phyloP scores from a whole-genome alignment of 768 basidiomycete species.

The Pluteus cervinus region DNA sequence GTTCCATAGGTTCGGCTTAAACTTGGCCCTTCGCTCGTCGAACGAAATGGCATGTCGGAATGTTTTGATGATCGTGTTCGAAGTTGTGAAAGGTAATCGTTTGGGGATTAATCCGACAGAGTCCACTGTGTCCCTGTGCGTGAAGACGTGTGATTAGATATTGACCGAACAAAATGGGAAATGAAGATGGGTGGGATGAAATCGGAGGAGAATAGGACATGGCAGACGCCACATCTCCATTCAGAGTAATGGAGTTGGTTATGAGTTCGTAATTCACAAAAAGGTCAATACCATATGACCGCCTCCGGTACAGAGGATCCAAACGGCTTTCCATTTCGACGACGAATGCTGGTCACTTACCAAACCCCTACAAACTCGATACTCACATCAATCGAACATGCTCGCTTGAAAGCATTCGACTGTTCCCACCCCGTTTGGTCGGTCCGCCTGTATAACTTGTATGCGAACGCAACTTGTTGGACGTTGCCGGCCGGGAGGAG shows the following conservation, averaged over 20 bases:
- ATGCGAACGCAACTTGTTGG: background rate
- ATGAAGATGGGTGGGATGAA: too few species aligned
- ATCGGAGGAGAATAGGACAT: background rate
- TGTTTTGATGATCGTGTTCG: slow-evolving; percentile 35
- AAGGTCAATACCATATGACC: too few species aligned
- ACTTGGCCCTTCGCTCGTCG: slow-evolving; percentile 40
- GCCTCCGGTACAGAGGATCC: background rate
- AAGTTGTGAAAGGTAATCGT: slow-evolving; percentile 37
- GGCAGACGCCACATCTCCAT: too few species aligned
- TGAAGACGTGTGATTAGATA: too few species aligned
- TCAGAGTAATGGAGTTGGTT: too few species aligned
- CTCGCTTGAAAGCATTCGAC: slow-evolving; percentile 48
- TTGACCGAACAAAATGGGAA: too few species aligned
- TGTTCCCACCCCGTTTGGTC: slow-evolving; percentile 43
- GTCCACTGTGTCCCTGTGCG: slow-evolving; percentile 45
- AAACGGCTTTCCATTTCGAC: background rate
- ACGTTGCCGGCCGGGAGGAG: background rate
- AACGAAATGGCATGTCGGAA: slow-evolving; percentile 40
- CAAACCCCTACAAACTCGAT: slow-evolving; percentile 58
- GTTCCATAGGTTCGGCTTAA: slow-evolving; percentile 34
- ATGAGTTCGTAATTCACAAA: too few species aligned
- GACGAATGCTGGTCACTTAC: slow-evolving; percentile 28
- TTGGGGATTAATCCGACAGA: slow-evolving; percentile 39
- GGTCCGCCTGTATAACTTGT: slow-evolving; percentile 11
- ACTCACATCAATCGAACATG: slow-evolving; percentile 45